Percentiles rank a stretch among this genome's conserved stretches.
Conservation (phyloP, 2,329 filamentous ascomycete genomes). For the Botrytis aclada region DNA sequence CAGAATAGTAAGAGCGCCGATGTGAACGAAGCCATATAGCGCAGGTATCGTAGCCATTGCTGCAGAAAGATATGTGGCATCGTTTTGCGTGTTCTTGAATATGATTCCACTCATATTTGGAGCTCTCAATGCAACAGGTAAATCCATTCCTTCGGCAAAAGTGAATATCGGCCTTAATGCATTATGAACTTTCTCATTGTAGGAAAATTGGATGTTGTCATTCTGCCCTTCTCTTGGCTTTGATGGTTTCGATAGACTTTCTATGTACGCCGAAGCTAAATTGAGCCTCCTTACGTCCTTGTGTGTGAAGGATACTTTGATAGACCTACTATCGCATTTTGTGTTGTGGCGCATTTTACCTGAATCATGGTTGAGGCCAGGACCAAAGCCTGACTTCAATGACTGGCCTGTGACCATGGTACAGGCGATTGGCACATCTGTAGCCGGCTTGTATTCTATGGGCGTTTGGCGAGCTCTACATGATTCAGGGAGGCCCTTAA, state of each 20-base stretch:
- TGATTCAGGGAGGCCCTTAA: background rate
- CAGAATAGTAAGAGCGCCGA: slow-evolving; percentile 4
- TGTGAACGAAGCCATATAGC: slow-evolving; percentile 17
- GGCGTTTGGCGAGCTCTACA: background rate
- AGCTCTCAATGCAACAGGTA: background rate
- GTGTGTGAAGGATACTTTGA: background rate
- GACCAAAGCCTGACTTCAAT: background rate
- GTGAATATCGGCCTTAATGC: background rate
- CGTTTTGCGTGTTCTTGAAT: background rate
- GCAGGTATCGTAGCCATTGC: slow-evolving; percentile 17
- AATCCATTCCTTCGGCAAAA: background rate
- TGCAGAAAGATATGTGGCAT: background rate
- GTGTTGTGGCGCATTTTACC: background rate
- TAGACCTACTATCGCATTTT: background rate
- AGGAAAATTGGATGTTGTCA: background rate
- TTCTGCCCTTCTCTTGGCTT: background rate
- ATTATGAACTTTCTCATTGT: background rate
- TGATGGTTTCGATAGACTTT: background rate
- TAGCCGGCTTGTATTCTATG: background rate
- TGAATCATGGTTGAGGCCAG: background rate
- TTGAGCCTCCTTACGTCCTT: background rate
- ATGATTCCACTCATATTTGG: background rate
- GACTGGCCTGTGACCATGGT: background rate
- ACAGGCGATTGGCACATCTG: background rate
- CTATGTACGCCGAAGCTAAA: background rate